Evolutionary conservation across 352 stramenopile genomes (phyloP).

Genomic region (Lagenidium giganteum): DNA sequence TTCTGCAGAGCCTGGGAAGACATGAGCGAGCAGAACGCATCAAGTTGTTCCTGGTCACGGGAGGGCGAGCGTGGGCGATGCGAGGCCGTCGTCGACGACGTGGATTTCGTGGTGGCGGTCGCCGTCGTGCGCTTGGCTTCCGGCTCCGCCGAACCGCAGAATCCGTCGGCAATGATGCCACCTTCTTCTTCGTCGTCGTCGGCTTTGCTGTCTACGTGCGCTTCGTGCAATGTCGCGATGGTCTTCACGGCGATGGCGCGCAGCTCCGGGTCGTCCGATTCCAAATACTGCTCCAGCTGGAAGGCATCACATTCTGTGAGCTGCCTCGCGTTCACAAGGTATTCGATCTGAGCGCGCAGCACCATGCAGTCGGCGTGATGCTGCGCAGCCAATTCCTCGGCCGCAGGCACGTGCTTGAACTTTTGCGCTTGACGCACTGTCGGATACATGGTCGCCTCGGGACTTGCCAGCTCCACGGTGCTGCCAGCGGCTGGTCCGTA

Average conservation of each 20-base stretch:
- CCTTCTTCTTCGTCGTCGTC: slow-evolving; percentile 8
- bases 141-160: slow-evolving; percentile 13
- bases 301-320: slow-evolving; percentile 67
- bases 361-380: slow-evolving; percentile 28
- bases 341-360: slow-evolving; percentile 71
- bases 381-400: too few relatives aligned
- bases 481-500: slow-evolving; percentile 16
- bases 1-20: slow-evolving; percentile 66
- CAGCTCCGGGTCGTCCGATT: slow-evolving; percentile 36
- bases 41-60: slow-evolving; percentile 39
- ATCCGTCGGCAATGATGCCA: slow-evolving; percentile 28
- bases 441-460: slow-evolving; percentile 27
- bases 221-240: slow-evolving; percentile 56
- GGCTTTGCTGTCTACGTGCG: slow-evolving; percentile 26
- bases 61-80: slow-evolving; percentile 17
- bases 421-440: slow-evolving; percentile 11
- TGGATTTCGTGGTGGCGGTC: slow-evolving; percentile 5
- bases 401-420: not conserved
- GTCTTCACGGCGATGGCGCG: slow-evolving; percentile 52
- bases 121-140: not conserved
- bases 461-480: slow-evolving; percentile 1
- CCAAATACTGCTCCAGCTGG: slow-evolving; percentile 57
- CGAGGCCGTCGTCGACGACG: not conserved
- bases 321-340: slow-evolving; percentile 55
- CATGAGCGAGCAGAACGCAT: slow-evolving; percentile 79